These are phyloP conservation scores for Moesziomyces parantarcticus DNA, from an alignment of 1,284 basidiomycete species.

Conservation along the genomic window DNA sequence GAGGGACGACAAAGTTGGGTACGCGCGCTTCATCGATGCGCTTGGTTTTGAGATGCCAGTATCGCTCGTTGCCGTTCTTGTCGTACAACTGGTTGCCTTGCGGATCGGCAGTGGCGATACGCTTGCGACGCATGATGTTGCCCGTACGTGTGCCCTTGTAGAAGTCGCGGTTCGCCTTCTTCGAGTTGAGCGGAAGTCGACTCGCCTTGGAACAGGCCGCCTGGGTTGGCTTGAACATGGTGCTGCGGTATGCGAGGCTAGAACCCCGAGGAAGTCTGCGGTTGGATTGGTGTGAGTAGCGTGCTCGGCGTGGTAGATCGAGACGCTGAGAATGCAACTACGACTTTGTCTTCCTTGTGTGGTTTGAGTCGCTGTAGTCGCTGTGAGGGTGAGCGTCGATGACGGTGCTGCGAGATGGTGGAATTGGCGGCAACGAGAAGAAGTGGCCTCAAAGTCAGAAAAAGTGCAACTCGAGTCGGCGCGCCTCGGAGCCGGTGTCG, in stretches of 20 bases:
- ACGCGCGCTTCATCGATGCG: slow-evolving; percentile 60
- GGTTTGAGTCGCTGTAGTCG: too few relatives aligned
- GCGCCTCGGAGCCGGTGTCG: slow-evolving; percentile 27
- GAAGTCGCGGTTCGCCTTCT: slow-evolving; percentile 66
- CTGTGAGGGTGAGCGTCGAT: not conserved
- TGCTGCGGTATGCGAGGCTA: not conserved
- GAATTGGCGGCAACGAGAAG: not conserved
- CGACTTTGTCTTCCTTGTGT: too few relatives aligned
- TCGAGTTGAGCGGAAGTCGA: slow-evolving; percentile 64
- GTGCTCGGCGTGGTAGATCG: too few relatives aligned
- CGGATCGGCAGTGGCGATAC: slow-evolving; percentile 60
- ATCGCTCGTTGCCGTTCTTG: slow-evolving; percentile 42
- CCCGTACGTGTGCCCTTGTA: slow-evolving; percentile 67
- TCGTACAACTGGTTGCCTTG: slow-evolving; percentile 59
- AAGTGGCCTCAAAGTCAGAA: slow-evolving; percentile 20
- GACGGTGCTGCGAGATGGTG: not conserved
- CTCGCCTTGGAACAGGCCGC: slow-evolving; percentile 60
- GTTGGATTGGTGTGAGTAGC: too few relatives aligned
- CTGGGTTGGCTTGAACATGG: slow-evolving; percentile 59
- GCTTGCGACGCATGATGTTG: slow-evolving; percentile 64
- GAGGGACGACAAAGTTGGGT: slow-evolving; percentile 63
- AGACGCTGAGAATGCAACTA: too few relatives aligned
- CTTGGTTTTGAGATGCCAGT: slow-evolving; percentile 61
- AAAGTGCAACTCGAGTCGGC: slow-evolving; percentile 3
- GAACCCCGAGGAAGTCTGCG: too few relatives aligned